Evolutionary conservation across 257 asterid genomes (phyloP).

Genomic region (Vinca minor): DNA sequence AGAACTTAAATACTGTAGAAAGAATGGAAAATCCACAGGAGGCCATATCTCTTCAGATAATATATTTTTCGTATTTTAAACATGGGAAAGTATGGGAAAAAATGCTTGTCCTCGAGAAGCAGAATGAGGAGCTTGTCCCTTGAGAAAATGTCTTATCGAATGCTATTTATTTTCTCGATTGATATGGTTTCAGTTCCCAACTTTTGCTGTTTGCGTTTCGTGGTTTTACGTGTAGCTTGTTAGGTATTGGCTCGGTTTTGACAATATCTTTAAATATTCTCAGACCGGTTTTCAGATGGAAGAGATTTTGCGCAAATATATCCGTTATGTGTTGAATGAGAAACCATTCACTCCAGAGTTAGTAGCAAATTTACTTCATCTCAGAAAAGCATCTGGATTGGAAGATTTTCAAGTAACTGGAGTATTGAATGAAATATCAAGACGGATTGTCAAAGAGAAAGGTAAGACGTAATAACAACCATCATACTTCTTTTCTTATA

Average conservation of each 20-base stretch:
- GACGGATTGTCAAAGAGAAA: constrained; percentile 78
- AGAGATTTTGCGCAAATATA: constrained; percentile 75
- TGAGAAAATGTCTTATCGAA: neutral
- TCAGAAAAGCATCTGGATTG: constrained; percentile 60
- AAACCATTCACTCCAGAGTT: constrained; percentile 79
- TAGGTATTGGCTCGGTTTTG: constrained; percentile 19
- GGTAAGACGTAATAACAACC: constrained; percentile 36
- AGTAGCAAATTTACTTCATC: constrained; percentile 68
- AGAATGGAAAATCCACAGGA: neutral
- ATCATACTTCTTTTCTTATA: neutral
- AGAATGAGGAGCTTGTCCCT: neutral
- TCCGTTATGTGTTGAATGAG: constrained; percentile 85
- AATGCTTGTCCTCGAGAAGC: neutral
- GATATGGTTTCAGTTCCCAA: neutral
- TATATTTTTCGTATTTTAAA: neutral
- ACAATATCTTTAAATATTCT: constrained; percentile 21
- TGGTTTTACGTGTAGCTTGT: too few species aligned
- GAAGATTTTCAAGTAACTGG: constrained; percentile 74
- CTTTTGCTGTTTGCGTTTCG: neutral
- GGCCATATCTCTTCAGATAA: neutral
- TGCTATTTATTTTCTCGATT: neutral
- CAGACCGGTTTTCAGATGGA: constrained; percentile 89
- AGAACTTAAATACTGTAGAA: neutral
- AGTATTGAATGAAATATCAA: constrained; percentile 78
- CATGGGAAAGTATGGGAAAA: too few species aligned